Base-by-base conservation (phyloP, 2,329 filamentous ascomycete genomes). In the Trichophyton benhamiae region DNA sequence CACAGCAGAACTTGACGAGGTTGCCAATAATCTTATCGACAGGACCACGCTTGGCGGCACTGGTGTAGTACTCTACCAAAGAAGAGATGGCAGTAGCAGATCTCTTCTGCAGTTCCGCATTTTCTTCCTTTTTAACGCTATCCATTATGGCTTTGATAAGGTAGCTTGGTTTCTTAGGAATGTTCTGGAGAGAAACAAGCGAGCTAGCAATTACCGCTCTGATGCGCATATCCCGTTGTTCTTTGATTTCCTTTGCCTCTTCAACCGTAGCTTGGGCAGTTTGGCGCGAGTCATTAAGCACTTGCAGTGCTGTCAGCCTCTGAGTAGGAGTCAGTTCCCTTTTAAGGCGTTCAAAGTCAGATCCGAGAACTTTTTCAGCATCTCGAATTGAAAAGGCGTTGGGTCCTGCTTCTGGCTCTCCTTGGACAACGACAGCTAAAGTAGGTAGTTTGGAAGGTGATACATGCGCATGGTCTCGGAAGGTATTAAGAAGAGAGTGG, bases 141-240 rank as follows among this genome's bases (percentile, higher is more conserved):
- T 99, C 94, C 94, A 99, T 99, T 74, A 99, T 88, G 1, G 86
- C 89, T 75, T 96, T 96, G 76, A 99, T 99, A 11, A 96, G 84
- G 17, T 87, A 83, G 64, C 89, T 91, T 8, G 92, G 91, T 72
- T 95, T 97, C 82, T 96, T 97, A 0, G 95, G 92, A 8, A 96
- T 81, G 33, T 88, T 82, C 62, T 86, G 84, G 76, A 97, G 86
- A n/a, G 91, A 87, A 57, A 99, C 88, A 61, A 97, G 77, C 9
- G 91, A 91, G 65, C 89, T 90, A 9, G 92, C 90, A 20, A 91
- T 89, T 5, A 89, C 88, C 15, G 94, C 89, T 71, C 86, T 87
- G 72, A 99, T 87, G 42, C 94, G 87, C 59, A 91, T 79, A 73
- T 99, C 94, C 49, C 91, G 86, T 60, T 87, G 83, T 36, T 87